Evolutionary conservation across 2,329 filamentous ascomycete genomes (phyloP).

Genomic region (Monilinia vaccinii-corymbosi): DNA sequence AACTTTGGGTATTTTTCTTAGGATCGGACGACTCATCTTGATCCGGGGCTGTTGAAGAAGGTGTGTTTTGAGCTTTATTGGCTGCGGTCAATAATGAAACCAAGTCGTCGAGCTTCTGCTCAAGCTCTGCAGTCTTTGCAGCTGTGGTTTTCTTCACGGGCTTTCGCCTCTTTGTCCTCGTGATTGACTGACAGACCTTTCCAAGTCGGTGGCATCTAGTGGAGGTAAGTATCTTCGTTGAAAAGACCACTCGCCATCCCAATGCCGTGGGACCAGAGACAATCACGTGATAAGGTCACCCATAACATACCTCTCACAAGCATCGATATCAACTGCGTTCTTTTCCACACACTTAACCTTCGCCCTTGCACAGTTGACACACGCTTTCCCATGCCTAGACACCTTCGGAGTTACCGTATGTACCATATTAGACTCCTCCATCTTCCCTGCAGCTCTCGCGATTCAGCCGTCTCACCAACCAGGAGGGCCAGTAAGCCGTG

Average conservation of each 20-base stretch:
- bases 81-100: conserved; percentile 8
- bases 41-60: background rate
- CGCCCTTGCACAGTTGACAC: conserved; percentile 2
- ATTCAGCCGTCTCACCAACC: background rate
- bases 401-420: background rate
- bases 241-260: background rate
- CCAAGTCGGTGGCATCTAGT: conserved; percentile 12
- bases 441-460: background rate
- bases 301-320: conserved; percentile 5
- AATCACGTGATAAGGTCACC: background rate
- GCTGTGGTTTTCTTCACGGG: conserved; percentile 8
- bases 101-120: conserved; percentile 16
- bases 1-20: background rate
- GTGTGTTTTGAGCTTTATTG: background rate
- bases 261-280: background rate
- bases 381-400: conserved; percentile 1
- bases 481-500: background rate
- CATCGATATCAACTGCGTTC: background rate
- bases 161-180: conserved; percentile 10
- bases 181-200: conserved; percentile 14
- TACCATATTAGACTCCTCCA: background rate
- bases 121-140: conserved; percentile 15
- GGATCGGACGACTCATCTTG: background rate
- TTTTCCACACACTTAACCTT: conserved; percentile 3
- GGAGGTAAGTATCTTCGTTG: background rate